Evolutionary conservation across 768 basidiomycete genomes (phyloP).

Genomic region (Cubamyces lactineus): DNA sequence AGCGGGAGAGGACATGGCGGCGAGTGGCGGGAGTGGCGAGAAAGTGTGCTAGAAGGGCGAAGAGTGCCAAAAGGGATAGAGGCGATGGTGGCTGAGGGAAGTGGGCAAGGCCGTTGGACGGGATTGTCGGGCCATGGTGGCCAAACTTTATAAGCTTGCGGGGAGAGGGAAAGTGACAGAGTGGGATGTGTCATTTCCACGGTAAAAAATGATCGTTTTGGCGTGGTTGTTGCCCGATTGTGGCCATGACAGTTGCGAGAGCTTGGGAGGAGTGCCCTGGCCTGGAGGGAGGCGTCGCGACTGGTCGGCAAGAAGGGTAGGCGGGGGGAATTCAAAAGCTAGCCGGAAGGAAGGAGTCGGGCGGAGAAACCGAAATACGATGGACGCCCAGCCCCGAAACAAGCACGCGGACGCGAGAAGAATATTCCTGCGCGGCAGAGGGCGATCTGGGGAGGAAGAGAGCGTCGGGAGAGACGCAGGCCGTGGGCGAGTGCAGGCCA

Average conservation of each 20-base stretch:
- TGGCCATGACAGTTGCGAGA: not conserved
- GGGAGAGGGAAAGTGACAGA: constrained; percentile 8
- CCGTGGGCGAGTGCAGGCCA: not conserved
- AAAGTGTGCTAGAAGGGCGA: too few species aligned
- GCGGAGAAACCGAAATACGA: constrained; percentile 14
- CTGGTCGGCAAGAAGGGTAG: not conserved
- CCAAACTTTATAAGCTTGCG: constrained; percentile 17
- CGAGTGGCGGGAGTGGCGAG: not conserved
- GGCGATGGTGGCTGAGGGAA: constrained; percentile 4
- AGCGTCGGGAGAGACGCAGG: constrained; percentile 1
- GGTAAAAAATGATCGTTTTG: constrained; percentile 4
- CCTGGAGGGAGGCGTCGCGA: too few species aligned
- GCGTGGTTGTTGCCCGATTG: not conserved
- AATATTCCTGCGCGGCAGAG: constrained; percentile 2
- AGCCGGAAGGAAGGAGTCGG: constrained; percentile 1
- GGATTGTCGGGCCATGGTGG: constrained; percentile 4
- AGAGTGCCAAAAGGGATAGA: too few species aligned
- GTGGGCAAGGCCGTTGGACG: constrained; percentile 6
- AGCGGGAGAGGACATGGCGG: constrained; percentile 12
- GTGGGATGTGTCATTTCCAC: constrained; percentile 12
- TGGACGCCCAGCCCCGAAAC: constrained; percentile 1
- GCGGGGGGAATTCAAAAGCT: not conserved
- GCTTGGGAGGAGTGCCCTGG: too few species aligned
- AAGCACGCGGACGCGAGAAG: constrained; percentile 3
- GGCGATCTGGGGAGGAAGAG: not conserved